Conservation (phyloP, 345 rosid species). For the Triadica sebifera region DNA sequence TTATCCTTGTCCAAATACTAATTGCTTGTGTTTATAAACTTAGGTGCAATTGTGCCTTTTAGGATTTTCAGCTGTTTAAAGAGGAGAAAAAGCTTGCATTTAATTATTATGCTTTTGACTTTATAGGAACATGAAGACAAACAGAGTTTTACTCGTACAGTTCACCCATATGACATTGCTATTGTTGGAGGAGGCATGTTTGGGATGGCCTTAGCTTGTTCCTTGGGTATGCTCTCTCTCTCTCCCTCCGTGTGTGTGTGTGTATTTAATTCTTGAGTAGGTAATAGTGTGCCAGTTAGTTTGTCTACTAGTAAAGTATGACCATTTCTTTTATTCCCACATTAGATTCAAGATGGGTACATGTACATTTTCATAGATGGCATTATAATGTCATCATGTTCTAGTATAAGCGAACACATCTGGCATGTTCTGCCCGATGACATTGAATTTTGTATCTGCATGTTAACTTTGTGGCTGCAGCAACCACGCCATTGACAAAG, state of each 20-base stretch:
- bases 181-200: constrained; percentile 98
- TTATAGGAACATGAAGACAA: constrained; percentile 37
- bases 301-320: background rate
- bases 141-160: constrained; percentile 22
- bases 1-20: background rate
- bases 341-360: background rate
- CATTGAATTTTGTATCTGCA: background rate
- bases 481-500: constrained; percentile 70
- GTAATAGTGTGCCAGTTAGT: background rate
- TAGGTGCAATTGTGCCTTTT: background rate
- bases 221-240: constrained; percentile 51
- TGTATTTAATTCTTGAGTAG: background rate
- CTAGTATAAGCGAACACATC: background rate
- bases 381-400: background rate
- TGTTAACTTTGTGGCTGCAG: constrained; percentile 41
- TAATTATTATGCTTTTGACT: background rate
- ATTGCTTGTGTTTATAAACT: background rate
- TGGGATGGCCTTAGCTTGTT: constrained; percentile 93
- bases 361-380: background rate
- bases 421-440: background rate
- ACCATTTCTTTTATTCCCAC: background rate
- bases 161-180: constrained; percentile 68
- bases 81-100: background rate
- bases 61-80: background rate
- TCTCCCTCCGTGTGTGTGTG: background rate